phyloP scores from a whole-genome alignment of 2,329 filamentous ascomycete species.

The Xylaria sp. region DNA sequence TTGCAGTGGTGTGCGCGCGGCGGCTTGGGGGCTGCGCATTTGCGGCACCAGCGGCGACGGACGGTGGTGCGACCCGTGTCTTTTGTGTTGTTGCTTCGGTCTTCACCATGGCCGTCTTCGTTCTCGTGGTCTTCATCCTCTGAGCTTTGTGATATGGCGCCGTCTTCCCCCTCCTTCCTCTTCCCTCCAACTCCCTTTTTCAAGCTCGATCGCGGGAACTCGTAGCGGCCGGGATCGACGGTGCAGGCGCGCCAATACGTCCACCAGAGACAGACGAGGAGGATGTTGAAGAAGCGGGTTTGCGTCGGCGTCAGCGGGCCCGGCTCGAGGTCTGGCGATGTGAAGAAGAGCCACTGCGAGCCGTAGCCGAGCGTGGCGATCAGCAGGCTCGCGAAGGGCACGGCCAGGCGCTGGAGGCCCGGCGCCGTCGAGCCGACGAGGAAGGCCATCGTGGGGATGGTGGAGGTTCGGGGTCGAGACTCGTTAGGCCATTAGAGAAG shows the following conservation, averaged over 20 bases:
- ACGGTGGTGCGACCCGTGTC: conserved; percentile 16
- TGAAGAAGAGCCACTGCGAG: conserved; percentile 76
- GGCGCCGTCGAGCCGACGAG: conserved; percentile 48
- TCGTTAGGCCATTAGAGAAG: conserved; percentile 32
- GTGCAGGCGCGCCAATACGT: conserved; percentile 73
- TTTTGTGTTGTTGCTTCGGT: neutral
- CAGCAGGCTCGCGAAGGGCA: conserved; percentile 74
- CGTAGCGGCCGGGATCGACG: conserved; percentile 67
- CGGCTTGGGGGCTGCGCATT: conserved; percentile 79
- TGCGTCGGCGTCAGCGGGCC: conserved; percentile 69
- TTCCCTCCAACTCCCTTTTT: conserved; percentile 14
- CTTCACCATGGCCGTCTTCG: too few relatives aligned
- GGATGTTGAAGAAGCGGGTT: conserved; percentile 71
- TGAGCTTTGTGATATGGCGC: conserved; percentile 40
- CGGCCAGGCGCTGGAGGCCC: conserved; percentile 66
- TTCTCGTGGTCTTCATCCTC: conserved; percentile 44
- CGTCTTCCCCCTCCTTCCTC: conserved; percentile 48
- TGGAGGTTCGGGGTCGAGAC: neutral
- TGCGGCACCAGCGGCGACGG: conserved; percentile 73
- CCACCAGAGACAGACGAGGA: conserved; percentile 73
- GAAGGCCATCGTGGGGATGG: conserved; percentile 46
- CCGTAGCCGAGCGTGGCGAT: conserved; percentile 77
- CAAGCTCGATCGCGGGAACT: conserved; percentile 50
- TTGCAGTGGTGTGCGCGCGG: conserved; percentile 85
- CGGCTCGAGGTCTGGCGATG: conserved; percentile 67